Evolutionary conservation across 2,329 filamentous ascomycete species (phyloP).

Genomic region (Ophiostoma sp.): DNA sequence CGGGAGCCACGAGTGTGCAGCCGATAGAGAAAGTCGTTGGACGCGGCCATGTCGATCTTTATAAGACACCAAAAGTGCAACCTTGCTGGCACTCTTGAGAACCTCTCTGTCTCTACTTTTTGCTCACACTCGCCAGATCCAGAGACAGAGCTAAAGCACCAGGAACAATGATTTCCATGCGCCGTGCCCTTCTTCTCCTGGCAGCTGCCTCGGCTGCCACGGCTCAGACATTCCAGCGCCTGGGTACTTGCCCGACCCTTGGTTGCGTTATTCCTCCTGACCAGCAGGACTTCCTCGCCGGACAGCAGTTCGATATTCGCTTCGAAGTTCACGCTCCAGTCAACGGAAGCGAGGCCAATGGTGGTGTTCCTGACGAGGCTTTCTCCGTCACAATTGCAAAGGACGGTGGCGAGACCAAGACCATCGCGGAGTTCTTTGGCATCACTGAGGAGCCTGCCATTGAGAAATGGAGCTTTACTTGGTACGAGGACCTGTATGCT

Average conservation of each 20-base stretch:
- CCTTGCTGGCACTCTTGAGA: neutral
- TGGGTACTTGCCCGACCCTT: conserved; percentile 54
- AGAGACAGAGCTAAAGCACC: neutral
- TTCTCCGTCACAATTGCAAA: conserved; percentile 15
- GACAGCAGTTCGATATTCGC: conserved; percentile 31
- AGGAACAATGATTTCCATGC: neutral
- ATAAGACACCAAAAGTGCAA: neutral
- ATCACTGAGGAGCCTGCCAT: conserved; percentile 27
- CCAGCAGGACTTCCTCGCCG: conserved; percentile 73
- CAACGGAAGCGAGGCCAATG: conserved; percentile 23
- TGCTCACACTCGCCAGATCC: neutral
- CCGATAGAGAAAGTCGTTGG: neutral
- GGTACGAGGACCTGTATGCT: conserved; percentile 80
- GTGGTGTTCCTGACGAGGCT: conserved; percentile 28
- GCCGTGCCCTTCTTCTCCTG: neutral
- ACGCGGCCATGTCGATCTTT: neutral
- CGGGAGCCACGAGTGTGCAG: neutral
- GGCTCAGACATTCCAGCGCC: conserved; percentile 53
- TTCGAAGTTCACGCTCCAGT: conserved; percentile 60
- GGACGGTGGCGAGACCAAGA: conserved; percentile 11
- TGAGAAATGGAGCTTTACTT: conserved; percentile 78
- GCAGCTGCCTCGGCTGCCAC: neutral
- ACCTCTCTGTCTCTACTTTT: neutral
- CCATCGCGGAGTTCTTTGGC: conserved; percentile 24
- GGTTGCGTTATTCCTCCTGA: conserved; percentile 58